Evolutionary conservation across 1,139 yeast genomes (phyloP), one percentile per base, ranked within the genome.

Genomic region (Kodamaea sp.): DNA sequence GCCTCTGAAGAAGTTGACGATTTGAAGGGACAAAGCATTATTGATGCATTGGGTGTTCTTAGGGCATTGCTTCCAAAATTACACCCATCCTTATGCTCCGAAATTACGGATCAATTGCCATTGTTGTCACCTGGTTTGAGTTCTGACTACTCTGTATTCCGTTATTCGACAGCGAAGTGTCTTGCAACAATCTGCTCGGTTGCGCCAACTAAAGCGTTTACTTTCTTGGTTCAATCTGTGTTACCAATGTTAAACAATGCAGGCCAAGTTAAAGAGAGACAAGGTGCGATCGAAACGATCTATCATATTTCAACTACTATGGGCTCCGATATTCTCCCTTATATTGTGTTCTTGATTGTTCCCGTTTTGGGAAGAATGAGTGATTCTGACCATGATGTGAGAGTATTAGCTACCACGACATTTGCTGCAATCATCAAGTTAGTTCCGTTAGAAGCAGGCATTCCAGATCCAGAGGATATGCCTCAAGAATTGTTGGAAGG

Each of bases 311-410:
- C 96, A 1, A 70, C 74, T 15, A 76, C 86, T 2, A 88, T 94
- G 97, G 97, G 95, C 1, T 72, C 88, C 4, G 84, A 79, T 44
- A 88, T 94, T 38, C 67, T 94, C 39, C 99, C 99, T 0, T 94
- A 92, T 59, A 90, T 94, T 32, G 96, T 94, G 24, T 94, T 92
- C 58, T 73, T 94, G 52, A 88, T 94, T 57, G 97, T 94, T 15
- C 98, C 99, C 11, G 89, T 92, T 1, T 69, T 94, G 49, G 99
- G 98, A 32, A 77, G 98, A 57, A 94, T 94, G 98, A 89, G 97
- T 70, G 99, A 94, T 61, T 74, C 96, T 2, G 89, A 90, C 53
- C 77, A 76, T 37, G 96, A 89, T 56, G 83, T 90, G n/a, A 78
- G 99, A 51, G 73, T 85, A 14, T 64, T 94, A 36, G 95, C 98